Evolutionary conservation across 257 asterid species (phyloP).

Genomic region (Solanum dulcamara): DNA sequence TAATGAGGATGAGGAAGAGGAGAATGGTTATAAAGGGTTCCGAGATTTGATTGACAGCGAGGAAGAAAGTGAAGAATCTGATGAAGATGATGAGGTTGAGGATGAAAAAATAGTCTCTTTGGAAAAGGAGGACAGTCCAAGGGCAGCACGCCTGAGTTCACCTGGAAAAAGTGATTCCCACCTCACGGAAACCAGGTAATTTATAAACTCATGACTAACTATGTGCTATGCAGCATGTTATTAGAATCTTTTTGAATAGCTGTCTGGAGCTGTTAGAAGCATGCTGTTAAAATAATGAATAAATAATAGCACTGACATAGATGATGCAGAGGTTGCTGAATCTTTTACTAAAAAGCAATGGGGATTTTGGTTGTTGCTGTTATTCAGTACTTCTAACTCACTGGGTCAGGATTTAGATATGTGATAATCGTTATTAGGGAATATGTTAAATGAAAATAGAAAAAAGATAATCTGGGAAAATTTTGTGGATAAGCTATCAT

Average conservation of each 20-base stretch:
- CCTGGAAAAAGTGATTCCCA: conserved; percentile 39
- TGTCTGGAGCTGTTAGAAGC: not conserved
- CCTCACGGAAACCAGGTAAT: conserved; percentile 84
- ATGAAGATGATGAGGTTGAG: conserved; percentile 20
- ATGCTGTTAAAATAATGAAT: not conserved
- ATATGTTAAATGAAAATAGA: not conserved
- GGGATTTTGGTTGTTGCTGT: not conserved
- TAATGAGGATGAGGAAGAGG: conserved; percentile 17
- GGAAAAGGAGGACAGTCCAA: not conserved
- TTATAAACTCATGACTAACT: not conserved
- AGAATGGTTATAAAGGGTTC: conserved; percentile 33
- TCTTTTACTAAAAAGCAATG: not conserved
- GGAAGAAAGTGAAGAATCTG: conserved; percentile 34
- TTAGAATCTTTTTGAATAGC: not conserved
- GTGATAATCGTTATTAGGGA: not conserved
- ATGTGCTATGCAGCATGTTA: not conserved
- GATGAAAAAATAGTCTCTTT: conserved; percentile 6
- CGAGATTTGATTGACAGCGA: conserved; percentile 57
- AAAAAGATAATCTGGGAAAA: not conserved
- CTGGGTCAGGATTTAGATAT: not conserved
- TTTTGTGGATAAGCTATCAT: not conserved
- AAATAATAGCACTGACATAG: not conserved
- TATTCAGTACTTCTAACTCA: not conserved
- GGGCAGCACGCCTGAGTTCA: conserved; percentile 19
- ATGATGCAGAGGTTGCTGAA: not conserved